A percentile compares a stretch with the other conserved stretches of the same genome.
Conservation (phyloP, 139 green algal species). For the Auxenochlorella pyrenoidosa region DNA sequence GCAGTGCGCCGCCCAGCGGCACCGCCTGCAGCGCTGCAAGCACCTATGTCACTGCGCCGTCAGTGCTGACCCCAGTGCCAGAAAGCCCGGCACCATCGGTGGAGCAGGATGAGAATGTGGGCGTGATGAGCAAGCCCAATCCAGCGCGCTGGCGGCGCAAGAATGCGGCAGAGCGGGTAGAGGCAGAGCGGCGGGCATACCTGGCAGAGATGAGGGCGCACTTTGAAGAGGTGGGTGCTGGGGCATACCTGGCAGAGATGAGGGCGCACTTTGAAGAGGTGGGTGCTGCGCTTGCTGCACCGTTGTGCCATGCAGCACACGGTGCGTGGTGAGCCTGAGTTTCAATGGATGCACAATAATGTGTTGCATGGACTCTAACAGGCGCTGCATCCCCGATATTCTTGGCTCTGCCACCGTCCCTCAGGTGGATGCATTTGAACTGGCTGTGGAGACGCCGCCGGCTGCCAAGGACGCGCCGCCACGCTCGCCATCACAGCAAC, state of each 20-base stretch:
- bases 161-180: background rate
- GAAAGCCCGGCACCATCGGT: slow-evolving; percentile 6
- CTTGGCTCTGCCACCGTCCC: too few species aligned
- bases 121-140: background rate
- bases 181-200: slow-evolving; percentile 1
- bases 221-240: too few species aligned
- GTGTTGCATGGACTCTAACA: too few species aligned
- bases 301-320: too few species aligned
- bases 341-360: too few species aligned
- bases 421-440: slow-evolving; percentile 70
- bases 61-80: slow-evolving; percentile 29
- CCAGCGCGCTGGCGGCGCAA: slow-evolving; percentile 20
- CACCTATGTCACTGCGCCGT: slow-evolving; percentile 23
- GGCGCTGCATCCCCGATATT: too few species aligned
- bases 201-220: slow-evolving; percentile 37
- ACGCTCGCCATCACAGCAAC: background rate
- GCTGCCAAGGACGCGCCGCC: background rate
- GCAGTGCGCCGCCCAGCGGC: background rate
- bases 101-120: background rate
- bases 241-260: slow-evolving; percentile 37
- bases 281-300: background rate
- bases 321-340: too few species aligned
- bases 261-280: slow-evolving; percentile 43
- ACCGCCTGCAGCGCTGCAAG: background rate
- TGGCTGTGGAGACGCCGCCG: slow-evolving; percentile 58